Evolutionary conservation across 2,329 filamentous ascomycete genomes (phyloP), one percentile per base, ranked within the genome.

Genomic region (Colletotrichum cuscutae): DNA sequence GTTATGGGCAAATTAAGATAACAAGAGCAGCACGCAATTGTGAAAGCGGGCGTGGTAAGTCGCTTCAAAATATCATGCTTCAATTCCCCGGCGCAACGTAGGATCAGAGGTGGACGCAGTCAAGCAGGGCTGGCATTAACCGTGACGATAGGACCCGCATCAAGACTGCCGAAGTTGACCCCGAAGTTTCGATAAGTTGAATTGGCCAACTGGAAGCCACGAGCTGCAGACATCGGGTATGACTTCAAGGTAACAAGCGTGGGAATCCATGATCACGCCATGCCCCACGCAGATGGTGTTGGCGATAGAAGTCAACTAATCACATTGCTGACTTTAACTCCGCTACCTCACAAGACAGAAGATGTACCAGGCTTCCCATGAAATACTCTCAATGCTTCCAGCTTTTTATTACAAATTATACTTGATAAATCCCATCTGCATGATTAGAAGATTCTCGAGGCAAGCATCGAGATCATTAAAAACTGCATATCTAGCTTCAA

Each of bases 251-350:
- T 26, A 35, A 35, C 35, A 52, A 57, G 32, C 15, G 49, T 63
- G 42, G 8, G 56, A 64, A 22, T 67, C n/a, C 8, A 24, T 22
- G 42, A 71, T 56, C 68, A 71, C 68, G 68, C 68, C 66, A 66
- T 71, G 30, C 68, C 68, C 68, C 68, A 71, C 63, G 68, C 22
- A 35, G 19, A 71, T 71, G 63, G n/a, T 67, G 68, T 61, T 67
- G 56, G 46, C 42, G 24, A 7, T 19, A 15, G 6, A 22, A 12
- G 13, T 52, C 28, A n/a, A 54, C 15, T n/a, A 35, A 22, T 22
- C 12, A 28, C 5, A 11, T 5, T 46, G 49, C 52, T 37, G 37
- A 22, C n/a, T 12, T 37, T 26, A 13, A 24, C 22, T 24, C 30
- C 9, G 57, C 22, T 22, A 26, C 24, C 24, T 26, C 4, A 4